A percentile compares a stretch with the other conserved stretches of the same genome.
Conservation (phyloP, 2,329 filamentous ascomycete species). For the Alternaria sp. region DNA sequence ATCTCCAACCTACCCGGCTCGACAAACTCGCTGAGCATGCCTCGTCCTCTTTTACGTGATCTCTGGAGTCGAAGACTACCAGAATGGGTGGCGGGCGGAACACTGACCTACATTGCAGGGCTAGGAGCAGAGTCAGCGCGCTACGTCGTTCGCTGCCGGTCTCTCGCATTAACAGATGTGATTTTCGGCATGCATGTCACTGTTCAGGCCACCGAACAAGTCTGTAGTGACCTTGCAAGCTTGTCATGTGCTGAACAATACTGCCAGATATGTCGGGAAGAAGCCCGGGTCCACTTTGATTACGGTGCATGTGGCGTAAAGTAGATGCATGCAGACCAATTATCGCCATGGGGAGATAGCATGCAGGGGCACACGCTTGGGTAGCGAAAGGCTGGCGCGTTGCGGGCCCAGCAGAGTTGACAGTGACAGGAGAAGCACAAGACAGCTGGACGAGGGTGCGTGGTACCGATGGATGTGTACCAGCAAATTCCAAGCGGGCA, state of each 20-base stretch:
- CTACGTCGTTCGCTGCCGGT: too few relatives aligned
- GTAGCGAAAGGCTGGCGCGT: conserved; percentile 4
- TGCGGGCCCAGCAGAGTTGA: not conserved
- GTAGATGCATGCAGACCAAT: conserved; percentile 9
- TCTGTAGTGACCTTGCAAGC: not conserved
- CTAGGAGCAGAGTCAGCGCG: too few relatives aligned
- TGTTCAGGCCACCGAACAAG: too few relatives aligned
- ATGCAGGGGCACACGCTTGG: conserved; percentile 18
- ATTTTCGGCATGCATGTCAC: too few relatives aligned
- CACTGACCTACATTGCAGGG: too few relatives aligned
- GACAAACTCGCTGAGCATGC: not conserved
- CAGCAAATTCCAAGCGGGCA: not conserved
- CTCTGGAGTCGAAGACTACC: not conserved
- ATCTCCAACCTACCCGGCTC: not conserved
- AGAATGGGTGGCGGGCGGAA: too few relatives aligned
- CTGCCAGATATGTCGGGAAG: not conserved
- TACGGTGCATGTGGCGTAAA: conserved; percentile 8
- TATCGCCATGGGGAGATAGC: not conserved
- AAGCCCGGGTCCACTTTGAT: not conserved
- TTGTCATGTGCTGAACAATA: not conserved
- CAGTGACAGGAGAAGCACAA: conserved; percentile 1
- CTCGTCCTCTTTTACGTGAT: not conserved
- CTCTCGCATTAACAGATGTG: too few relatives aligned
- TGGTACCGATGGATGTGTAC: not conserved
- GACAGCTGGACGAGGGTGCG: not conserved